Evolutionary conservation across 805 yeast species (phyloP), one percentile per base, ranked within the genome.

Genomic region (Pichia deserticola): DNA sequence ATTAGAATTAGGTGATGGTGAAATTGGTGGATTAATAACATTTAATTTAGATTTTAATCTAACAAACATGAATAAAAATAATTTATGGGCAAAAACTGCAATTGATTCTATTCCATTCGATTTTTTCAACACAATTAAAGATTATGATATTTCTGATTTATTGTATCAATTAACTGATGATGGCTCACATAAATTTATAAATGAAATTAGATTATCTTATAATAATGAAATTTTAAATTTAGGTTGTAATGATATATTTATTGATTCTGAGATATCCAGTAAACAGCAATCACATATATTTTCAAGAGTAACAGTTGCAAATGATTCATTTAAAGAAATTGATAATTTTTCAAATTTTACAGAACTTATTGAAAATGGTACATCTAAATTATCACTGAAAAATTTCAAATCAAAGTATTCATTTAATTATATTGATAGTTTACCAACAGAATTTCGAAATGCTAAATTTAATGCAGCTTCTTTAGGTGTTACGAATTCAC

Each of bases 51-150:
- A 44, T 36, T 38, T 43, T 12, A 43, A 33, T 36, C 7, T 29
- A 28, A 27, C 30, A 3, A 7, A 11, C 20, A 6, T 28, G 12
- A 34, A 42, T 44, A 27, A 15, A 3, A 29, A 41, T 13, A 67
- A 67, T 50, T 45, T 59, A 15, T 81, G 85, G 85, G 70, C 75
- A 35, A 53, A 62, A 5, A 62, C 73, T 0, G 63, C 72, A 9
- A 51, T 70, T 39, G 67, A 72, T 50, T 51, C 68, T 44, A 51
- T 74, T 33, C 65, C 67, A 32, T 69, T 74, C 63, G 87, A 80
- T 56, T 55, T 78, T 35, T 59, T 71, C 32, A 71, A 72, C 53
- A 10, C 38, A 11, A 11, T 46, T 7, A 33, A 45, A 15, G 28
- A 34, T 10, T 32, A 25, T 36, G 44, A 47, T 37, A 40, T 51